Conservation (phyloP, 805 yeast genomes). For the Debaryomyces castellii region DNA sequence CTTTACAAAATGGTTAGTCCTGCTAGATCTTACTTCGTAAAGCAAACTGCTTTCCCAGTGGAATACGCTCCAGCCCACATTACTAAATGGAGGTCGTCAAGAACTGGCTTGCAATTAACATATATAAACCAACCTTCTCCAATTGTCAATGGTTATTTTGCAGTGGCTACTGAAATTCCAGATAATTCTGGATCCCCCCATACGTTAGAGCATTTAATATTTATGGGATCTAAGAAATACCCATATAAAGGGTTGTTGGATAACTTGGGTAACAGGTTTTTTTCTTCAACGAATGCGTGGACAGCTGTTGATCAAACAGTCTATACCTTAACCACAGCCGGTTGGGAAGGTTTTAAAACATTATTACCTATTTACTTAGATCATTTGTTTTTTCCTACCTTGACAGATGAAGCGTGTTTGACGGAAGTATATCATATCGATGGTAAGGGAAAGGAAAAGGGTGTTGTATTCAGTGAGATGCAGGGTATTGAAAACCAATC, state of each 20-base stretch:
- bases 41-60: conserved; percentile 51
- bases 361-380: conserved; percentile 88
- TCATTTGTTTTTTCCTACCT: conserved; percentile 79
- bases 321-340: conserved; percentile 87
- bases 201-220: conserved; percentile 89
- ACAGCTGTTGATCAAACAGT: conserved; percentile 95
- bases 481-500: conserved; percentile 85
- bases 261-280: conserved; percentile 77
- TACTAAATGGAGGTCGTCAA: conserved; percentile 72
- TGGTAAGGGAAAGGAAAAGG: conserved; percentile 86
- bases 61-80: conserved; percentile 73
- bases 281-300: conserved; percentile 94
- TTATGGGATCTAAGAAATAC: conserved; percentile 87
- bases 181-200: conserved; percentile 94
- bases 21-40: conserved; percentile 18
- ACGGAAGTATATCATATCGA: conserved; percentile 96
- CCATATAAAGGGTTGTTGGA: conserved; percentile 93
- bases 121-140: conserved; percentile 81
- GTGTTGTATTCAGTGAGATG: conserved; percentile 97
- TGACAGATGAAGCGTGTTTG: conserved; percentile 85
- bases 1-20: conserved; percentile 2
- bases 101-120: conserved; percentile 82
- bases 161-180: conserved; percentile 89
- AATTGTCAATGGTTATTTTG: conserved; percentile 87
- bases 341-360: conserved; percentile 90